Evolutionary conservation across 345 rosid species (phyloP).

Genomic region (Murraya koenigii): DNA sequence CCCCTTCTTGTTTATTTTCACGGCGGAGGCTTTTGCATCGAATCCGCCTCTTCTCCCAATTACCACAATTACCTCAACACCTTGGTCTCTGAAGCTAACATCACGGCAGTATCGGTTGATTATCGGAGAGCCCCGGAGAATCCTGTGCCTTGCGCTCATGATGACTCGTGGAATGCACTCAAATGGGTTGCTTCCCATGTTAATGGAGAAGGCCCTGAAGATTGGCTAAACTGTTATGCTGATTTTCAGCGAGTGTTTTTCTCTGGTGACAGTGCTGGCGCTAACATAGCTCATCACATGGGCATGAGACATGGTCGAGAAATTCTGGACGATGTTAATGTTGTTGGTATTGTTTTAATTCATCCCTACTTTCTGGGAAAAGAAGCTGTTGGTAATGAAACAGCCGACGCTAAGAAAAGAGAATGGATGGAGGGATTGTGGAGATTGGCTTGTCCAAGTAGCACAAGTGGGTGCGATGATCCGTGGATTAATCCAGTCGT

Average conservation of each 20-base stretch:
- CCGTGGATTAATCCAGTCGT: constrained; percentile 40
- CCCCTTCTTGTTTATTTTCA: constrained; percentile 43
- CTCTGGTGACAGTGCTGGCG: too few species aligned
- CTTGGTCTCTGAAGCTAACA: constrained; percentile 22
- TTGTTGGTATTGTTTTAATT: constrained; percentile 15
- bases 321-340: constrained; percentile 4
- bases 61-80: constrained; percentile 32
- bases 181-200: too few species aligned
- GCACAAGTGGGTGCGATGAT: constrained; percentile 40
- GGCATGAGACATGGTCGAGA: neutral
- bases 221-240: too few species aligned
- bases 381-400: constrained; percentile 19
- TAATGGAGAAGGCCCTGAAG: too few species aligned
- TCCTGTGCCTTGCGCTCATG: too few species aligned
- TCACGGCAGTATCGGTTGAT: constrained; percentile 1
- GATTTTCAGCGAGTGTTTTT: too few species aligned
- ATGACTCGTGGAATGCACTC: too few species aligned
- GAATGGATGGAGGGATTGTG: constrained; percentile 6
- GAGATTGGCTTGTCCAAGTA: constrained; percentile 28
- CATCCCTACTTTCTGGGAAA: constrained; percentile 35
- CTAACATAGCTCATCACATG: too few species aligned
- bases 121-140: too few species aligned
- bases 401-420: neutral
- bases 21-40: constrained; percentile 37
- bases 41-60: constrained; percentile 27